These are phyloP conservation scores for Striga asiatica DNA, from an alignment of 257 asterid species.

Conservation along the genomic window DNA sequence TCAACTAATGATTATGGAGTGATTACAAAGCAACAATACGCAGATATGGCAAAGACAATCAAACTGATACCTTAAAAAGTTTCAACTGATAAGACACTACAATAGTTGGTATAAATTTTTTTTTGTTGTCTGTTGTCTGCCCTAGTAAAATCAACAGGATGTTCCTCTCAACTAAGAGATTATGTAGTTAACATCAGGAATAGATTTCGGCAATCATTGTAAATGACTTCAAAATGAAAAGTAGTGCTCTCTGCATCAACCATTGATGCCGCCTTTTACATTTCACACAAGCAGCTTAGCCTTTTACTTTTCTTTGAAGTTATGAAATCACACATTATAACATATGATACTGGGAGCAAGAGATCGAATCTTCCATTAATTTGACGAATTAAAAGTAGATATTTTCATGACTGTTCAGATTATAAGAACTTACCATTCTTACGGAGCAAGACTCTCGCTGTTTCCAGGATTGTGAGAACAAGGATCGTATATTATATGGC, in stretches of 20 bases:
- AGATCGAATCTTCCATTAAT: neutral
- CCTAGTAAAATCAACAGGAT: neutral
- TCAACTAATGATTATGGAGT: neutral
- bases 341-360: neutral
- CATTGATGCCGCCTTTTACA: neutral
- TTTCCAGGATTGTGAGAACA: slow-evolving; percentile 44
- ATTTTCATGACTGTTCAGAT: neutral
- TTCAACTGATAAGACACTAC: neutral
- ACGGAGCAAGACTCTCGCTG: slow-evolving; percentile 44
- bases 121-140: neutral
- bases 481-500: slow-evolving; percentile 61
- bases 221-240: neutral
- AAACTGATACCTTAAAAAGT: neutral
- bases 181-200: neutral
- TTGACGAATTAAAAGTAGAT: neutral
- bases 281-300: neutral
- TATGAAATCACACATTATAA: neutral
- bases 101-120: too few relatives aligned
- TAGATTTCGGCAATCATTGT: neutral
- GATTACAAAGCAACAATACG: neutral
- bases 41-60: neutral
- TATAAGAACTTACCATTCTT: slow-evolving; percentile 39
- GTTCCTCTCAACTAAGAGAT: neutral
- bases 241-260: slow-evolving; percentile 3
- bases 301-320: too few relatives aligned